Base-by-base conservation (phyloP, 139 green algal genomes). In the Closterium sp. region DNA sequence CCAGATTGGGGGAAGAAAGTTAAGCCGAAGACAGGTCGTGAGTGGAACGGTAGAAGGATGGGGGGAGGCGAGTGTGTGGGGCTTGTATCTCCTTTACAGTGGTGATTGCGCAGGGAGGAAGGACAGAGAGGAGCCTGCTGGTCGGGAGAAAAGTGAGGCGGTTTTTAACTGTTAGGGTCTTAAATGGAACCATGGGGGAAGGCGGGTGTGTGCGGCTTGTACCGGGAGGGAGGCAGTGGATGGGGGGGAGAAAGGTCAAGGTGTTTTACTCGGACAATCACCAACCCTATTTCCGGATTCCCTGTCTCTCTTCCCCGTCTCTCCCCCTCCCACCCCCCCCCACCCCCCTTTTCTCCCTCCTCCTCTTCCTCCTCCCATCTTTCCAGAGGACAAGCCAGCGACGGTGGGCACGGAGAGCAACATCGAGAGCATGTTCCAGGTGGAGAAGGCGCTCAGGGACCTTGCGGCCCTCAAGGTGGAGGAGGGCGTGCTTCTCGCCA, bases 401-500 rank as follows among this genome's bases (percentile, higher is more conserved):
- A 28, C 55, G 34, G 25, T 92, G 25, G 66, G 87, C n/a, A 43
- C 87, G n/a, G 91, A 93, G 21, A 84, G 69, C 64, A 94, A 93
- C 83, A 88, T 94, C 25, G 91, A 94, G 91, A 94, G 91, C 87
- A 94, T 94, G 91, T 86, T 94, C 23, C 28, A 38, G 30, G 91
- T 91, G 33, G 91, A 94, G 87, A 90, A 93, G 36, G 91, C 88
- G 6, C 84, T 94, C 16, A 64, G 91, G 28, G 91, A 94, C 34
- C 91, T 94, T 23, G 91, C 91, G 30, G 25, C 91, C 19, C 88
- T 94, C 88, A 94, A 94, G 91, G 91, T 94, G 84, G 91, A 94
- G 85, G 91, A 94, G 64, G 91, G 81, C 5, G 91, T 94, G 25
- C 64, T 94, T 43, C 87, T 94, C 4, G 91, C 91, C 3, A 92